Base-by-base conservation (phyloP, 2,329 filamentous ascomycete genomes). In the Meredithiella fracta region DNA sequence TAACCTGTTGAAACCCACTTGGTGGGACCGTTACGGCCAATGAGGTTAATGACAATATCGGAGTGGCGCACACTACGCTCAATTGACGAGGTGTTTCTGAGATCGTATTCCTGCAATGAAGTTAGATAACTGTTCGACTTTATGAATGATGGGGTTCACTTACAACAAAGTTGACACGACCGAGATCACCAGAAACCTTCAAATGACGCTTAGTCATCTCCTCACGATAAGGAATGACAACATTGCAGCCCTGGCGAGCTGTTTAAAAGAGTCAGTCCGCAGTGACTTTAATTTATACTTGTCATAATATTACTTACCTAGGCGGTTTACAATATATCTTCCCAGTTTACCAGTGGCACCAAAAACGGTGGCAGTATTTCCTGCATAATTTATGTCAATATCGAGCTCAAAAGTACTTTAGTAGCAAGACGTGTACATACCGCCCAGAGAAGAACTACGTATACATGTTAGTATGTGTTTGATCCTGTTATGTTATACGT, bases 201-300 rank as follows among this genome's bases (percentile, higher is more conserved):
- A 98, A 75, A 73, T 97, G 91, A 63, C 92, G 84, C 78, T 97
- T 97, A 63, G 85, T 76, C 90, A 96, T 97, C 72, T 97, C 92
- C 74, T 98, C 92, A 49, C 92, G 84, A 76, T 81, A 98, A 52
- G 92, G 92, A 59, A 97, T 71, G 59, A 98, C 81, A 42, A 98
- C 92, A 40, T 85, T 95, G 71, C 88, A 94, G 82, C 92, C 92
- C 72, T 89, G 82, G 61, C 86, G 83, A 63, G 92, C 91, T 94
- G 61, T 57, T 51, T 29, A 44, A 38, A 37, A 26, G 38, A 34
- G 20, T 14, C 42, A 14, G 38, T 31, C 37, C 40, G 17, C 17
- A n/a, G 40, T 22, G 15, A 8, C 17, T 17, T 54, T 20, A 51
- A 52, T 40, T 26, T 51, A 14, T 34, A 40, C 56, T 40, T 20